Conservation (phyloP, 2,329 filamentous ascomycete genomes). For the Cladophialophora immunda region DNA sequence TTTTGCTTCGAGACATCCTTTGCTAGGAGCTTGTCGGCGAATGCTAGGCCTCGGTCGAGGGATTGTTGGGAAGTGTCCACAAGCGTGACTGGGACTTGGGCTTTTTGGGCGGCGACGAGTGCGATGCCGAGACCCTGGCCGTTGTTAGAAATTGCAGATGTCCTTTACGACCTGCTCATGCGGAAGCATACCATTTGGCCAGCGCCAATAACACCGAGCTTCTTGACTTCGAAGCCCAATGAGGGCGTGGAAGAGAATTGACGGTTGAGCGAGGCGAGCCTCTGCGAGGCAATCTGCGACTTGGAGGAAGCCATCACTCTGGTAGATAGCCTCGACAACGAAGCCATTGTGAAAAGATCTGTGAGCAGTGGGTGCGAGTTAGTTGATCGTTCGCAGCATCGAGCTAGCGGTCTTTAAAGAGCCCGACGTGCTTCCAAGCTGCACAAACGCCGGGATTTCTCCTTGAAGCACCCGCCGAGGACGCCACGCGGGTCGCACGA, state of each 20-base stretch:
- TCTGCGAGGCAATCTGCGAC: constrained; percentile 44
- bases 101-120: constrained; percentile 86
- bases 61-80: constrained; percentile 86
- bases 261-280: constrained; percentile 52
- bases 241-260: constrained; percentile 75
- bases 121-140: constrained; percentile 90
- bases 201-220: constrained; percentile 88
- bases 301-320: constrained; percentile 51
- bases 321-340: constrained; percentile 31
- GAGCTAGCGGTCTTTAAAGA: not conserved
- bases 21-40: constrained; percentile 93
- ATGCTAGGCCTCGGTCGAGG: constrained; percentile 86
- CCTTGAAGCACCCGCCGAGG: constrained; percentile 14
- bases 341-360: constrained; percentile 30
- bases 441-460: constrained; percentile 16
- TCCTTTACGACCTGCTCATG: no score
- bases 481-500: not conserved
- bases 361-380: constrained; percentile 1
- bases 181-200: constrained; percentile 83
- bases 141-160: constrained; percentile 12
- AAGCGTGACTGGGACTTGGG: constrained; percentile 82
- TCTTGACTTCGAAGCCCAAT: constrained; percentile 76
- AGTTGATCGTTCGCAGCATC: not conserved
- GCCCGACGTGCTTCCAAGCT: constrained; percentile 9
- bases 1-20: constrained; percentile 92